phyloP scores from a whole-genome alignment of 345 rosid genomes.

The Pistacia atlantica region DNA sequence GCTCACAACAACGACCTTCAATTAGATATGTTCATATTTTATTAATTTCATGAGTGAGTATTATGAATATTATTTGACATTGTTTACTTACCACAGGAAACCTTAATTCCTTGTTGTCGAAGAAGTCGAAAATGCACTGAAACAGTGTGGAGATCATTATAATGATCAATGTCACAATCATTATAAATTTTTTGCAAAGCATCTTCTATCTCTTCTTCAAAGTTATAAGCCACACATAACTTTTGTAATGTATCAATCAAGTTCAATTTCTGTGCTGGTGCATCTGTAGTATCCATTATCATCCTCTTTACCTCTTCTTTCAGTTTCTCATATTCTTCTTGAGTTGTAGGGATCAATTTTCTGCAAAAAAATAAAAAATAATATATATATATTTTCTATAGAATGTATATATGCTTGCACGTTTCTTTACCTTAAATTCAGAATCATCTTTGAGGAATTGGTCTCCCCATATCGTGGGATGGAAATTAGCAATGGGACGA shows the following conservation, averaged over 20 bases:
- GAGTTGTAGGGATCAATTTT: neutral
- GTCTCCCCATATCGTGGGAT: no score
- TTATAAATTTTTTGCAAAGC: neutral
- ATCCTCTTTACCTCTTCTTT: conserved; percentile 29
- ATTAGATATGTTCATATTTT: no score
- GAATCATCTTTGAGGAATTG: no score
- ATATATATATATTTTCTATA: no score
- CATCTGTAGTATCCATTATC: neutral
- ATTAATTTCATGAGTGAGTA: no score
- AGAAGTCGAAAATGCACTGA: conserved; percentile 34
- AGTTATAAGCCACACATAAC: conserved; percentile 30
- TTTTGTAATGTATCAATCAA: conserved; percentile 38
- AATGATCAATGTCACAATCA: neutral
- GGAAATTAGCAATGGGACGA: no score
- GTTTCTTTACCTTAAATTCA: no score
- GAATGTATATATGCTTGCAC: no score
- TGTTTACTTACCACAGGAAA: conserved; percentile 21
- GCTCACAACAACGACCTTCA: neutral
- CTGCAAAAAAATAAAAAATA: neutral
- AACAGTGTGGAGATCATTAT: neutral
- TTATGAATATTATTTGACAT: no score
- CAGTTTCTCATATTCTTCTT: neutral
- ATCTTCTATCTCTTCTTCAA: conserved; percentile 24
- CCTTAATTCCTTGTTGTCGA: conserved; percentile 26
- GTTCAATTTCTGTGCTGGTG: conserved; percentile 2